These are phyloP conservation scores for Coriolopsis trogii DNA, from an alignment of 1,284 basidiomycete genomes.

Conservation along the genomic window DNA sequence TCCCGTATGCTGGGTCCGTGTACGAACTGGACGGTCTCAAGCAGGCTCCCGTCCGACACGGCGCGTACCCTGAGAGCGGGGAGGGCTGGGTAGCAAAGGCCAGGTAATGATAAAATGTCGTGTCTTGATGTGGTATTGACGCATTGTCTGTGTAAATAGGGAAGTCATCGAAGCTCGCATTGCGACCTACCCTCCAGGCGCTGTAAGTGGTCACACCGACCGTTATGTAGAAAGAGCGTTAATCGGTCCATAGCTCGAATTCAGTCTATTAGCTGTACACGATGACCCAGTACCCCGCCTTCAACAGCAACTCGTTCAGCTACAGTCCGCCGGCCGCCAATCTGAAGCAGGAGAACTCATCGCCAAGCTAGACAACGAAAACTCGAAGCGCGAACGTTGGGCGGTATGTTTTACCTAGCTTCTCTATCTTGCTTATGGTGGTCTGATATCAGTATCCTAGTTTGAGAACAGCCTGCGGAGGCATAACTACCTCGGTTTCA, in stretches of 20 bases:
- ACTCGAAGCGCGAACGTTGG: slow-evolving; percentile 78
- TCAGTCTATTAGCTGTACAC: slow-evolving; percentile 86
- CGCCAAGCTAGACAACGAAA: slow-evolving; percentile 74
- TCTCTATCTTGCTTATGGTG: neutral
- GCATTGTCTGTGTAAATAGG: slow-evolving; percentile 38
- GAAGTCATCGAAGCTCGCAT: slow-evolving; percentile 86
- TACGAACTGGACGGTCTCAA: slow-evolving; percentile 94
- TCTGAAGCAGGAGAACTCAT: slow-evolving; percentile 54
- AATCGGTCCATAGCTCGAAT: slow-evolving; percentile 66
- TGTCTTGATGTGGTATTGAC: neutral
- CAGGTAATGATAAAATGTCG: slow-evolving; percentile 46
- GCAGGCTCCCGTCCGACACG: slow-evolving; percentile 78
- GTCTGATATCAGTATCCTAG: slow-evolving; percentile 39
- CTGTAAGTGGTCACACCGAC: too few relatives aligned
- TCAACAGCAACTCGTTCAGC: slow-evolving; percentile 57
- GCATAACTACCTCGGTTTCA: slow-evolving; percentile 83
- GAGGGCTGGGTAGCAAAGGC: slow-evolving; percentile 85
- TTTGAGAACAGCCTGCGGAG: slow-evolving; percentile 82
- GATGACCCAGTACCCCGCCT: slow-evolving; percentile 77
- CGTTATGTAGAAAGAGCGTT: too few relatives aligned
- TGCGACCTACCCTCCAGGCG: slow-evolving; percentile 81
- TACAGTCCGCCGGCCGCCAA: slow-evolving; percentile 44
- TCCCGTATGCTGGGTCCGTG: slow-evolving; percentile 79
- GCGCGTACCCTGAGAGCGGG: slow-evolving; percentile 60
- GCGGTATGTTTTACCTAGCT: slow-evolving; percentile 65